These are phyloP conservation scores for Cercospora zeina DNA, from an alignment of 2,329 filamentous ascomycete species.

Conservation along the genomic window DNA sequence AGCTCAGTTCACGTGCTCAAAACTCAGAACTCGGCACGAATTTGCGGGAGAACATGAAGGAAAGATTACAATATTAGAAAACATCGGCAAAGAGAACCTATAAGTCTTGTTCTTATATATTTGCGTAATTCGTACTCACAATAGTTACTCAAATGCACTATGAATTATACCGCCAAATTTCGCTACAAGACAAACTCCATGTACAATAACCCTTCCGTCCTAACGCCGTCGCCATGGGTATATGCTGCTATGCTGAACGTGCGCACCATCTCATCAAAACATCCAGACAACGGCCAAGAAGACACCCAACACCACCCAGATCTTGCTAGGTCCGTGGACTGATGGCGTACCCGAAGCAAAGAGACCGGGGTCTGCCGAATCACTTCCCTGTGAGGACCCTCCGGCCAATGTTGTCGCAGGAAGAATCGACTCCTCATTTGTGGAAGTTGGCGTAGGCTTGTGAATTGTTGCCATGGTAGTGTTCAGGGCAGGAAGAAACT, in stretches of 20 bases:
- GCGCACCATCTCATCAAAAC: neutral
- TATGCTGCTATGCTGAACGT: slow-evolving; percentile 1
- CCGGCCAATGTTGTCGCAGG: slow-evolving; percentile 4
- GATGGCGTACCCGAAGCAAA: slow-evolving; percentile 2
- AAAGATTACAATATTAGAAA: neutral
- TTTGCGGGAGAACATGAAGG: too few relatives aligned
- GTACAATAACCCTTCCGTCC: neutral
- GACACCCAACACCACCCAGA: neutral
- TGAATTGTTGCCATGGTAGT: slow-evolving; percentile 7
- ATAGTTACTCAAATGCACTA: neutral
- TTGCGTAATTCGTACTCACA: neutral
- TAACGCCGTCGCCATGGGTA: slow-evolving; percentile 1
- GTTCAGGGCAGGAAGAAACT: neutral
- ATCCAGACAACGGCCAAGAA: slow-evolving; percentile 3
- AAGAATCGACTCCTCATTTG: neutral
- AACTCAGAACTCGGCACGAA: neutral
- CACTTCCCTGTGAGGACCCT: slow-evolving; percentile 9
- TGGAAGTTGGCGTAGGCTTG: neutral
- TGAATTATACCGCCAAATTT: neutral
- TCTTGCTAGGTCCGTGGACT: neutral
- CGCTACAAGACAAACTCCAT: neutral
- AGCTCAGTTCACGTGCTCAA: neutral
- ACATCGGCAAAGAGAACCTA: neutral
- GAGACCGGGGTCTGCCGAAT: slow-evolving; percentile 5
- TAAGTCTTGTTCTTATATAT: neutral